Evolutionary conservation across 495 filamentous ascomycete species (phyloP), one percentile per base, ranked within the genome.

Genomic region (Jackrogersella multiformis): DNA sequence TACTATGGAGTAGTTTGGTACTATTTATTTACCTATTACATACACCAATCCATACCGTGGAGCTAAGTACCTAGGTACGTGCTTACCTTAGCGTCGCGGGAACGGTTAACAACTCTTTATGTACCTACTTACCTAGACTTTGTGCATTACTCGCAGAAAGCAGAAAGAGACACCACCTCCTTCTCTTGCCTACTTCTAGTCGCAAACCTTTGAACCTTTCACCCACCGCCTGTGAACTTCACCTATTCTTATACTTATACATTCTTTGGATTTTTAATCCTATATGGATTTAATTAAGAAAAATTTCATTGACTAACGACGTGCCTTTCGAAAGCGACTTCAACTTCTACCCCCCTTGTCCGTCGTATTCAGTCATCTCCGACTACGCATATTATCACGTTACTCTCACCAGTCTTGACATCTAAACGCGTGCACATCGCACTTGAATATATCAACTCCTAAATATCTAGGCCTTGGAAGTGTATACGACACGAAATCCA

Each of bases 291-390:
- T 21, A 15, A 56, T 45, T 35, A 34, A 57, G 8, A 45, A 34
- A 36, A 7, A 35, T 57, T 44, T 26, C 36, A 63, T 57, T 60
- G 9, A 60, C 34, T 56, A 54, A 68, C 21, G 35, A 59, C 63
- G 36, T 67, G 24, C 41, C 51, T 20, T 57, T 30, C 35, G 57
- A 58, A 70, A 41, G 54, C 52, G 20, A 59, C 68, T 62, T 36
- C 68, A 30, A 48, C 51, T 46, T 8, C 18, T 24, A 12, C 0
- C 56, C 61, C 60, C 36, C n/a, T n/a, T 59, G 59, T 66, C 57
- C 30, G 52, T 70, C 66, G 72, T 76, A 69, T 64, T 26, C 44
- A 45, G 44, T 64, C 66, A 64, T 69, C 66, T 69, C 66, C 66
- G 66, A 69, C 65, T 61, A 49, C 66, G 66, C 66, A 61, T 36